Evolutionary conservation across 2,329 filamentous ascomycete genomes (phyloP).

Genomic region (Bipolaris bicolor): DNA sequence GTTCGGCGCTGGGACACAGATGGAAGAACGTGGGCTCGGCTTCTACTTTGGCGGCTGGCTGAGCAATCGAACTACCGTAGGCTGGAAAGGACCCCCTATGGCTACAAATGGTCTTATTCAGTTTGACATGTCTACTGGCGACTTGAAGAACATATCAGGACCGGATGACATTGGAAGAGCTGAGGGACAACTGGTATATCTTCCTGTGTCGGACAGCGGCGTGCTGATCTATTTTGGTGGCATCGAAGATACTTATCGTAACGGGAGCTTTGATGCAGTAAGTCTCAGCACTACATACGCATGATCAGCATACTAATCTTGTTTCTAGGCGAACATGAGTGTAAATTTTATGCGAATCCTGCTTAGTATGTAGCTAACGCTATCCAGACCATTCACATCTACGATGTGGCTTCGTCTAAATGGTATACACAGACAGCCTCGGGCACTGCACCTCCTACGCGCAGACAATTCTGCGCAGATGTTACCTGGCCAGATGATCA

Average conservation of each 20-base stretch:
- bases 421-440: constrained; percentile 67
- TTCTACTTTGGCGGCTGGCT: constrained; percentile 70
- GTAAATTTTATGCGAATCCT: constrained; percentile 22
- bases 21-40: constrained; percentile 61
- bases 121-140: constrained; percentile 62
- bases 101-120: constrained; percentile 61
- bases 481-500: constrained; percentile 64
- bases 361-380: constrained; percentile 31
- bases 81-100: constrained; percentile 58
- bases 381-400: constrained; percentile 60
- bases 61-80: constrained; percentile 59
- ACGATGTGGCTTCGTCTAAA: constrained; percentile 64
- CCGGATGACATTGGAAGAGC: constrained; percentile 61
- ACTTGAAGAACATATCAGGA: constrained; percentile 61
- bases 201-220: constrained; percentile 65
- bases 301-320: not conserved
- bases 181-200: constrained; percentile 65
- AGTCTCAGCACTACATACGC: constrained; percentile 15
- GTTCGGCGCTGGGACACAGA: constrained; percentile 63
- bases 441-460: constrained; percentile 59
- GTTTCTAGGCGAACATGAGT: constrained; percentile 44
- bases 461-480: constrained; percentile 67
- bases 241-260: constrained; percentile 55
- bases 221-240: constrained; percentile 69
- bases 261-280: constrained; percentile 54